Evolutionary conservation across 2,329 filamentous ascomycete species (phyloP).

Genomic region (Alternaria sp.): DNA sequence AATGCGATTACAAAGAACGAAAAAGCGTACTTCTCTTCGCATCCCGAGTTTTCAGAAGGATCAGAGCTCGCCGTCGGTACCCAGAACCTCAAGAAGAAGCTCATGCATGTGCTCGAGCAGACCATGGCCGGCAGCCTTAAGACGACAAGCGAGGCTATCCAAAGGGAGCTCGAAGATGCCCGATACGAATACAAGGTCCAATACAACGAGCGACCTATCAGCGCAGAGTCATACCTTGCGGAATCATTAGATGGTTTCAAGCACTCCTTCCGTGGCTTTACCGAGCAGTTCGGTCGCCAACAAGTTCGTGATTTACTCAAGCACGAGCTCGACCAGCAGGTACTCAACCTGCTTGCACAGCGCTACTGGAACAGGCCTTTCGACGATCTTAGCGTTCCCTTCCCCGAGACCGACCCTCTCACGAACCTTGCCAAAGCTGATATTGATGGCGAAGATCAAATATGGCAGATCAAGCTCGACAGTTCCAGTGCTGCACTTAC

Average conservation of each 20-base stretch:
- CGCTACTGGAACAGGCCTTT: slow-evolving; percentile 98
- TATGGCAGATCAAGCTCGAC: slow-evolving; percentile 94
- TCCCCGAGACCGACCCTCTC: slow-evolving; percentile 73
- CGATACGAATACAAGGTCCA: slow-evolving; percentile 99
- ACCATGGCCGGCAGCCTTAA: slow-evolving; percentile 95
- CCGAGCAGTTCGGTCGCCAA: slow-evolving; percentile 84
- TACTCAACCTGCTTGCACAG: slow-evolving; percentile 89
- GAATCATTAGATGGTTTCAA: slow-evolving; percentile 97
- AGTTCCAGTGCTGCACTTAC: slow-evolving; percentile 89
- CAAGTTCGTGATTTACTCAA: slow-evolving; percentile 92
- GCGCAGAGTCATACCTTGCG: slow-evolving; percentile 93
- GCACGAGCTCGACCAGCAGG: slow-evolving; percentile 89
- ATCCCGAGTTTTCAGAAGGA: slow-evolving; percentile 81
- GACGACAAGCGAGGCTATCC: slow-evolving; percentile 87
- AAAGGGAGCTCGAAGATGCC: slow-evolving; percentile 93
- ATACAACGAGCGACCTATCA: slow-evolving; percentile 94
- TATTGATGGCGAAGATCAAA: slow-evolving; percentile 71
- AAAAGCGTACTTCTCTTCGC: slow-evolving; percentile 81
- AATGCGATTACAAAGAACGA: slow-evolving; percentile 87
- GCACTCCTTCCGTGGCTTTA: slow-evolving; percentile 94
- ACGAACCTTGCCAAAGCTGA: slow-evolving; percentile 83
- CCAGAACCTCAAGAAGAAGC: slow-evolving; percentile 84
- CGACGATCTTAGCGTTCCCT: slow-evolving; percentile 73
- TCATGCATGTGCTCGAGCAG: slow-evolving; percentile 96
- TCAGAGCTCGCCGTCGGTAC: slow-evolving; percentile 81